Conservation (phyloP, 2,329 filamentous ascomycete species). For the Pseudogymnoascus pannorum region DNA sequence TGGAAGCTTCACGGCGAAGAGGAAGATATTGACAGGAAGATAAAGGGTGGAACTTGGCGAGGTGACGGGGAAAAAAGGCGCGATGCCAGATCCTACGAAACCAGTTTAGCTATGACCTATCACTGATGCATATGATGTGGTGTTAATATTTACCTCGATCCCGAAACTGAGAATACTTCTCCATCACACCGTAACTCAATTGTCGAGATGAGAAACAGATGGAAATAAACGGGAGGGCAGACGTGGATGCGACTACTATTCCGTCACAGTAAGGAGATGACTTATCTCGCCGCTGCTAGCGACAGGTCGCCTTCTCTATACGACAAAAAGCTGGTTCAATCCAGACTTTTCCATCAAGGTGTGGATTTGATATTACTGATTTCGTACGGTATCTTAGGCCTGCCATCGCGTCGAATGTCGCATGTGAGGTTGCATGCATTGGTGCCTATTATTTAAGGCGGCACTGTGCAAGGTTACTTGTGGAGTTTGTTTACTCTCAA, state of each 20-base stretch:
- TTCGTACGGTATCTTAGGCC: background rate
- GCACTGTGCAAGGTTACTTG: background rate
- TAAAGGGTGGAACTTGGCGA: constrained; percentile 56
- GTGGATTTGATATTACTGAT: background rate
- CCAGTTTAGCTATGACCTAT: constrained; percentile 22
- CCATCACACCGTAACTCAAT: constrained; percentile 41
- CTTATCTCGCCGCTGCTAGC: constrained; percentile 6
- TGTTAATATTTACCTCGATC: constrained; percentile 52
- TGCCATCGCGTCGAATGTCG: background rate
- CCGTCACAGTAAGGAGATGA: constrained; percentile 5
- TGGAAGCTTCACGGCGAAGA: constrained; percentile 77
- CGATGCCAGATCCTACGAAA: constrained; percentile 77
- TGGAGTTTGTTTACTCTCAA: constrained; percentile 9
- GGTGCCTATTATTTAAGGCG: background rate
- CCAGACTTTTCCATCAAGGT: background rate
- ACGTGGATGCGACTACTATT: background rate
- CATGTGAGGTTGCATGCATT: background rate
- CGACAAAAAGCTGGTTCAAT: constrained; percentile 4
- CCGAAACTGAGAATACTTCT: constrained; percentile 69
- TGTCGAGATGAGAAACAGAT: background rate
- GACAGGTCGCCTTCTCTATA: constrained; percentile 8
- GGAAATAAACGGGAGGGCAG: background rate
- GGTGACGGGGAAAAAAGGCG: constrained; percentile 82
- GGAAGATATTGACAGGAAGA: constrained; percentile 56
- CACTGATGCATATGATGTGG: constrained; percentile 11